These are phyloP conservation scores for Aquilaria yunnanensis DNA, from an alignment of 345 rosid genomes.

Conservation along the genomic window DNA sequence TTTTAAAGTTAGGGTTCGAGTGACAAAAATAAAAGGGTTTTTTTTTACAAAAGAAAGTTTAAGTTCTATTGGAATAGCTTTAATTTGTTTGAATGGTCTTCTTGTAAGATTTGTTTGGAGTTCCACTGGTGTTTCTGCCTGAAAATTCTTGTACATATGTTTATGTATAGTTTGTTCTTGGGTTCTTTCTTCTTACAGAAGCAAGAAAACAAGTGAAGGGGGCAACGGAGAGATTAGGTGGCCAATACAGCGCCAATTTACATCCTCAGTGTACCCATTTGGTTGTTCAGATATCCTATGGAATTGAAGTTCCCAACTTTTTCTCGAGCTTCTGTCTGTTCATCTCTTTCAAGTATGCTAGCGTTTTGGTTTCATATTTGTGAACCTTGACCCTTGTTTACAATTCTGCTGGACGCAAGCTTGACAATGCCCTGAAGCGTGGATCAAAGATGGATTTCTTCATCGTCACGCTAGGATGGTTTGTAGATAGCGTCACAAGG, in stretches of 20 bases:
- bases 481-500: constrained; percentile 86
- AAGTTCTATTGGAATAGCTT: too few species aligned
- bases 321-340: too few species aligned
- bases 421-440: constrained; percentile 85
- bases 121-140: too few species aligned
- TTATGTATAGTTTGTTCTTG: background rate
- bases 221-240: constrained; percentile 87
- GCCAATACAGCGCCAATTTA: constrained; percentile 73
- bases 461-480: constrained; percentile 87
- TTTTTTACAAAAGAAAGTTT: too few species aligned
- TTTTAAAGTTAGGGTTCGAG: too few species aligned
- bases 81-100: too few species aligned
- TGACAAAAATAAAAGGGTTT: too few species aligned
- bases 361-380: background rate
- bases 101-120: too few species aligned
- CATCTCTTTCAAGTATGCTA: too few species aligned
- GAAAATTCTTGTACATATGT: too few species aligned
- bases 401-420: constrained; percentile 87
- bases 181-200: constrained; percentile 35
- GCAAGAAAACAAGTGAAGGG: constrained; percentile 94
- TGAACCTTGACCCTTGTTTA: constrained; percentile 46
- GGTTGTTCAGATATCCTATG: constrained; percentile 95
- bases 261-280: constrained; percentile 88
- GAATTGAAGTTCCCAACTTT: background rate
- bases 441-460: constrained; percentile 74